These are phyloP conservation scores for Lepidium aucheri DNA, from an alignment of 345 rosid genomes.

Conservation along the genomic window DNA sequence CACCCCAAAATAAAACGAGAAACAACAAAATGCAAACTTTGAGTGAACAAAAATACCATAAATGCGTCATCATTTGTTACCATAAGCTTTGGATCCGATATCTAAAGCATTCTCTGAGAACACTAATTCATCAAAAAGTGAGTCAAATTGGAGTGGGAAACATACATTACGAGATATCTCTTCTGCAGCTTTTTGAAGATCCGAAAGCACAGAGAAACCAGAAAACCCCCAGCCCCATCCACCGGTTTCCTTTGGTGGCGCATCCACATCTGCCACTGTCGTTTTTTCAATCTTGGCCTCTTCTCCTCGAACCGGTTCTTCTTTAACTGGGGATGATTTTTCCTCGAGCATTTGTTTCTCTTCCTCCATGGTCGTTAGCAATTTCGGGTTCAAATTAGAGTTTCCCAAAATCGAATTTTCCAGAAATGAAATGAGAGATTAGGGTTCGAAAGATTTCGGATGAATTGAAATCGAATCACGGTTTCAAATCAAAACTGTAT, in stretches of 20 bases:
- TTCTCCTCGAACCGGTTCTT: constrained; percentile 14
- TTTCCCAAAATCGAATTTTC: background rate
- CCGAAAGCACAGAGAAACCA: constrained; percentile 68
- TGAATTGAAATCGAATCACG: background rate
- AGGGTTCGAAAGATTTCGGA: background rate
- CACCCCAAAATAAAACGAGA: background rate
- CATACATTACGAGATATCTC: constrained; percentile 90
- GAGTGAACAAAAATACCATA: background rate
- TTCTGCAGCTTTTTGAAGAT: constrained; percentile 92
- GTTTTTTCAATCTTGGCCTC: constrained; percentile 20
- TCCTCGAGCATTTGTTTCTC: constrained; percentile 17
- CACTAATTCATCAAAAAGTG: background rate
- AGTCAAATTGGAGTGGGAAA: background rate
- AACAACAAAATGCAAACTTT: background rate
- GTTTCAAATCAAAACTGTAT: constrained; percentile 9
- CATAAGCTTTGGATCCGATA: constrained; percentile 9
- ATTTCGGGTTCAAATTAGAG: background rate
- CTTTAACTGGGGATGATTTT: constrained; percentile 15
- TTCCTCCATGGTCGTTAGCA: constrained; percentile 35
- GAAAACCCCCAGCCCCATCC: constrained; percentile 96
- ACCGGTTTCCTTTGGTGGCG: constrained; percentile 24
- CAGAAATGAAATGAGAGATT: constrained; percentile 4
- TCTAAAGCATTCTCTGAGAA: background rate
- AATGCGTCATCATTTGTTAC: background rate
- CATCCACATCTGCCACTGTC: background rate